Percentiles rank a stretch among this genome's conserved stretches.
Evolutionary conservation across 2,329 filamentous ascomycete genomes (phyloP).

Genomic region (Myriosclerotinia duriaeana): DNA sequence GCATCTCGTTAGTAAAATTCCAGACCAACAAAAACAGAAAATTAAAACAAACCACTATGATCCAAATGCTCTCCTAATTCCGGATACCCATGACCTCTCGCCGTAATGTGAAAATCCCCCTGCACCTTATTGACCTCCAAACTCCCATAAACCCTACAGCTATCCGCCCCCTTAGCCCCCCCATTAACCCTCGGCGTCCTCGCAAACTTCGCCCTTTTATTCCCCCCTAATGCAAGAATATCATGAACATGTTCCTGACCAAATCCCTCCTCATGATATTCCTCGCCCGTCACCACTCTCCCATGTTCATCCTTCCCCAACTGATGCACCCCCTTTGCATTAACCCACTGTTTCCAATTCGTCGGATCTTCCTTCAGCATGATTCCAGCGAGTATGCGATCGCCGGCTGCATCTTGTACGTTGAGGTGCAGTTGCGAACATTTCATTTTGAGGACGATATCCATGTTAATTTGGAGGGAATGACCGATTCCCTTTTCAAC

Average conservation of each 20-base stretch:
- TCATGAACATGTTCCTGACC: slow-evolving; percentile 87
- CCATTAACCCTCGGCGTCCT: slow-evolving; percentile 68
- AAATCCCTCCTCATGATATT: slow-evolving; percentile 67
- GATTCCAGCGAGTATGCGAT: slow-evolving; percentile 80
- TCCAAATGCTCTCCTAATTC: slow-evolving; percentile 77
- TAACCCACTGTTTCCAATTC: slow-evolving; percentile 78
- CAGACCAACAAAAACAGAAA: not conserved
- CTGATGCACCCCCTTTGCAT: slow-evolving; percentile 64
- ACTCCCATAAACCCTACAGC: slow-evolving; percentile 86
- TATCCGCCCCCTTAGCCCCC: slow-evolving; percentile 52
- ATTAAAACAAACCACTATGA: slow-evolving; percentile 62
- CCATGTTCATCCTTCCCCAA: slow-evolving; percentile 58
- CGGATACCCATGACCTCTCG: slow-evolving; percentile 89
- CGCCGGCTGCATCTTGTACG: slow-evolving; percentile 91
- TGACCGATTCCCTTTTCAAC: slow-evolving; percentile 91
- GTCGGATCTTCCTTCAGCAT: slow-evolving; percentile 75
- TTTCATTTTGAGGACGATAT: slow-evolving; percentile 86
- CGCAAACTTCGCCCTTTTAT: slow-evolving; percentile 63
- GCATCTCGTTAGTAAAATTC: slow-evolving; percentile 32
- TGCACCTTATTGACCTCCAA: slow-evolving; percentile 95
- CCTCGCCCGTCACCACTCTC: slow-evolving; percentile 55
- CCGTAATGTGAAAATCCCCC: slow-evolving; percentile 97
- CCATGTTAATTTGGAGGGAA: slow-evolving; percentile 89
- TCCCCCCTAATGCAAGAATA: slow-evolving; percentile 71
- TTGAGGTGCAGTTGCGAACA: slow-evolving; percentile 91